A percentile compares a stretch with the other conserved stretches of the same genome.
Conservation (phyloP, 768 basidiomycete genomes). For the Calocera viscosa region DNA sequence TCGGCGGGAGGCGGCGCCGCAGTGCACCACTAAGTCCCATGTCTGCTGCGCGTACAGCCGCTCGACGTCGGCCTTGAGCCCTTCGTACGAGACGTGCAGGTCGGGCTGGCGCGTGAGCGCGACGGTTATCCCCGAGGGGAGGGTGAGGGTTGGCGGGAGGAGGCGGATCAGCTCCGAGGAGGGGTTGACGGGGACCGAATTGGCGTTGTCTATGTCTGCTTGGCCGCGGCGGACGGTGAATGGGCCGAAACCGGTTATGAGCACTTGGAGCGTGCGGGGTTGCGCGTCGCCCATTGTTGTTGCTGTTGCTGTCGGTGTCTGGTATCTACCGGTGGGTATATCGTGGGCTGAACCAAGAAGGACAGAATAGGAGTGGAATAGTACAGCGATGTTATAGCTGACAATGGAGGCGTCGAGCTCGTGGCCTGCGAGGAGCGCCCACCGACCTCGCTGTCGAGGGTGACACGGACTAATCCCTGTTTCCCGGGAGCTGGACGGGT, state of each 20-base stretch:
- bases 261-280: background rate
- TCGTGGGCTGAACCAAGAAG: background rate
- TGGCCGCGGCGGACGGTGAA: constrained; percentile 6
- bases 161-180: constrained; percentile 12
- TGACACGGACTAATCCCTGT: background rate
- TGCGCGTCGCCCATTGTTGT: background rate
- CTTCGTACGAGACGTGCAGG: constrained; percentile 10
- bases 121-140: background rate
- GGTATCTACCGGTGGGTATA: background rate
- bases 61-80: background rate
- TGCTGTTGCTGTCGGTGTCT: background rate
- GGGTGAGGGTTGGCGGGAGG: background rate
- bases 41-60: background rate
- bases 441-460: no score
- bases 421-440: no score
- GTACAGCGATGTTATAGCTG: background rate
- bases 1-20: constrained; percentile 4
- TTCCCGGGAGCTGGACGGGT: background rate
- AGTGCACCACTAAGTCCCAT: constrained; percentile 10
- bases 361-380: background rate
- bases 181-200: constrained; percentile 6
- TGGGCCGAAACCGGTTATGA: constrained; percentile 11
- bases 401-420: no score
- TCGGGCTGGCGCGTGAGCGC: constrained; percentile 6
- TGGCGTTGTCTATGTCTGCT: constrained; percentile 7